These are phyloP conservation scores for Phytophthora cactorum DNA, from an alignment of 352 stramenopile genomes.

Conservation along the genomic window DNA sequence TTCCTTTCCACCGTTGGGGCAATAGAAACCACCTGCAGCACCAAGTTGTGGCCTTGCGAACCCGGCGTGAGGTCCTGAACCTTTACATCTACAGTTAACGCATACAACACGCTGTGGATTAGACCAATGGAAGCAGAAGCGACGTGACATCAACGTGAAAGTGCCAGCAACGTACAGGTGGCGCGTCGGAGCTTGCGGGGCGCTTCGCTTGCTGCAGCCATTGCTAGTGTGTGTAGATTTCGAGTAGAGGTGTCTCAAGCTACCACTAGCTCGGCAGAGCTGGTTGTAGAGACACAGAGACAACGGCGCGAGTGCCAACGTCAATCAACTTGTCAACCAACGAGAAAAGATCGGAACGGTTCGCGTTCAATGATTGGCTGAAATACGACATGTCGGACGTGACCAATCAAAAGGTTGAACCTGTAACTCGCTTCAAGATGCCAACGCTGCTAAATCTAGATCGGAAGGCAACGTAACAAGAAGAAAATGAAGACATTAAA, in stretches of 20 bases:
- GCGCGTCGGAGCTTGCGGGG: conserved; percentile 49
- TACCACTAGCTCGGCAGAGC: no score
- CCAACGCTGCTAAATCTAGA: conserved; percentile 3
- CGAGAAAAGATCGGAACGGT: conserved; percentile 35
- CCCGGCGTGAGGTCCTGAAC: conserved; percentile 75
- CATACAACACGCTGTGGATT: conserved; percentile 4
- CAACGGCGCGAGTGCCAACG: conserved; percentile 14
- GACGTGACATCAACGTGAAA: conserved; percentile 1
- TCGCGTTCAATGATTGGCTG: conserved; percentile 12
- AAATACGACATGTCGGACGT: conserved; percentile 13
- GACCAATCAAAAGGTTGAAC: conserved; percentile 10
- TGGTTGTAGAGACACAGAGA: not conserved
- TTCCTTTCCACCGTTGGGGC: conserved; percentile 67
- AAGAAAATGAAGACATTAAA: conserved; percentile 24
- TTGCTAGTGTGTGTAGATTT: conserved; percentile 11
- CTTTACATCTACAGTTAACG: conserved; percentile 64
- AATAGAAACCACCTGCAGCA: conserved; percentile 76
- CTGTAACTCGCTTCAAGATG: not conserved
- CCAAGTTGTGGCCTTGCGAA: conserved; percentile 83
- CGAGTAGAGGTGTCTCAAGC: not conserved
- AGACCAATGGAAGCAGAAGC: conserved; percentile 2
- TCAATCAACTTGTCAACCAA: conserved; percentile 38
- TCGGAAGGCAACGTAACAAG: conserved; percentile 12
- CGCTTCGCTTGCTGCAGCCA: conserved; percentile 31
- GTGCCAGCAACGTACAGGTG: conserved; percentile 38